phyloP scores from a whole-genome alignment of 78 protist genomes.

The Paulinella micropora region DNA sequence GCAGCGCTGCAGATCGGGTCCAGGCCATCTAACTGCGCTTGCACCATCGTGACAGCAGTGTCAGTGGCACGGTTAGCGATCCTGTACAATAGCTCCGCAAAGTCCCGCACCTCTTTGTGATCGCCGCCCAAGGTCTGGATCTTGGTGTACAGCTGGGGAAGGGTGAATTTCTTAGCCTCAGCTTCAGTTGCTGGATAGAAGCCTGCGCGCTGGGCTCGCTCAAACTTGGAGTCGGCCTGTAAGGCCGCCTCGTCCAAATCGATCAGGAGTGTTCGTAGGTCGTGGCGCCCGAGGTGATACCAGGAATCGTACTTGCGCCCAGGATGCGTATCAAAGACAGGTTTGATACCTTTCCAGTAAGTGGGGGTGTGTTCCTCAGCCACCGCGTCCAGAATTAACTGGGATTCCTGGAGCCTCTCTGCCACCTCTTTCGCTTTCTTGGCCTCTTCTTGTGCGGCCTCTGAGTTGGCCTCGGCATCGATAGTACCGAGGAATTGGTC shows the following conservation, averaged over 20 bases:
- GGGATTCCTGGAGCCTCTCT: not conserved
- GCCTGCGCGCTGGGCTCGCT: no score
- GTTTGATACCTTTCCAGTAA: slow-evolving; percentile 19
- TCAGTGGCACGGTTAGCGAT: slow-evolving; percentile 39
- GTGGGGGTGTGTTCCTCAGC: slow-evolving; percentile 24
- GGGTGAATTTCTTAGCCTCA: not conserved
- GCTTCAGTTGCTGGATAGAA: no score
- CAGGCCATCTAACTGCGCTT: no score
- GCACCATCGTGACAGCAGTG: not conserved
- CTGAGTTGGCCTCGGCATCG: no score
- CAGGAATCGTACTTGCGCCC: slow-evolving; percentile 25
- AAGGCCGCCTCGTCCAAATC: no score
- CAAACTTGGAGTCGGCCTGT: no score
- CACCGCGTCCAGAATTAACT: not conserved
- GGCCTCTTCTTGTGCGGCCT: not conserved
- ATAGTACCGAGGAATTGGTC: no score
- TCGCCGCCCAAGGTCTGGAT: not conserved
- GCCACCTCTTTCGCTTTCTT: not conserved
- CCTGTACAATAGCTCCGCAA: slow-evolving; percentile 36
- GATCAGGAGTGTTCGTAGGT: no score
- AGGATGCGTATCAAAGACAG: slow-evolving; percentile 4
- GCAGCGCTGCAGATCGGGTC: slow-evolving; percentile 6
- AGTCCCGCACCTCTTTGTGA: not conserved
- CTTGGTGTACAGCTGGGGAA: slow-evolving; percentile 4
- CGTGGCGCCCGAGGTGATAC: slow-evolving; percentile 44